Conservation (phyloP, 352 stramenopile genomes). For the Phytopythium chamaehyphon region DNA sequence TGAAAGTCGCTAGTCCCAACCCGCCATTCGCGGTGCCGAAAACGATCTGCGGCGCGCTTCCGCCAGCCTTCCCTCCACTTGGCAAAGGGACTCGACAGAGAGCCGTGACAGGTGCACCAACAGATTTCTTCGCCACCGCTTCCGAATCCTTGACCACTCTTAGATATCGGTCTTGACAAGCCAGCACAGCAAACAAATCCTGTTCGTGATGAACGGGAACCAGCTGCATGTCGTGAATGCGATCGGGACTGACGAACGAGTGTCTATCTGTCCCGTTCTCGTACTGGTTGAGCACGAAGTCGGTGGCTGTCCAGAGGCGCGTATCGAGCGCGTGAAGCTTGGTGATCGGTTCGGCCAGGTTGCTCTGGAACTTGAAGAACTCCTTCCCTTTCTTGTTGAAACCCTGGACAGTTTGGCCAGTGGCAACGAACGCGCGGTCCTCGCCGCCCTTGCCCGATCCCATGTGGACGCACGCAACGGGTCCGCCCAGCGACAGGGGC, state of each 20-base stretch:
- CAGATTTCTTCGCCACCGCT: conserved; percentile 55
- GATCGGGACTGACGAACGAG: conserved; percentile 72
- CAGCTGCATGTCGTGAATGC: conserved; percentile 77
- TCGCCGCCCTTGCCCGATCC: conserved; percentile 65
- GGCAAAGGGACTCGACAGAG: conserved; percentile 28
- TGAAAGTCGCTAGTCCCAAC: conserved; percentile 61
- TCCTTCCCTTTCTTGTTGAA: conserved; percentile 86
- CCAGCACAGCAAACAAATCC: conserved; percentile 61
- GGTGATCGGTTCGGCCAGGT: conserved; percentile 73
- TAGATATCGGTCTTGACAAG: conserved; percentile 69
- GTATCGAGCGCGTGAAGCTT: conserved; percentile 62
- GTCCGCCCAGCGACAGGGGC: conserved; percentile 40
- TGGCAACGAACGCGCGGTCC: conserved; percentile 73
- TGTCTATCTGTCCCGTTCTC: conserved; percentile 75
- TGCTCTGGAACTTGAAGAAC: conserved; percentile 87
- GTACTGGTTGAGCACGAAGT: conserved; percentile 84
- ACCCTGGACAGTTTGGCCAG: conserved; percentile 59
- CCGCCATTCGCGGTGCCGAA: conserved; percentile 64
- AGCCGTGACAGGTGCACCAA: conserved; percentile 45
- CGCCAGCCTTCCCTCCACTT: conserved; percentile 7
- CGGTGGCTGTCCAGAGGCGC: conserved; percentile 71
- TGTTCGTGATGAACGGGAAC: conserved; percentile 52
- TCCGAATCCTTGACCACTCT: conserved; percentile 59
- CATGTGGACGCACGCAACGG: conserved; percentile 68
- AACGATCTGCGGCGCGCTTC: conserved; percentile 35